Base-by-base conservation (phyloP, 1,284 basidiomycete genomes). In the Ceratorhiza oryzae-sativae region DNA sequence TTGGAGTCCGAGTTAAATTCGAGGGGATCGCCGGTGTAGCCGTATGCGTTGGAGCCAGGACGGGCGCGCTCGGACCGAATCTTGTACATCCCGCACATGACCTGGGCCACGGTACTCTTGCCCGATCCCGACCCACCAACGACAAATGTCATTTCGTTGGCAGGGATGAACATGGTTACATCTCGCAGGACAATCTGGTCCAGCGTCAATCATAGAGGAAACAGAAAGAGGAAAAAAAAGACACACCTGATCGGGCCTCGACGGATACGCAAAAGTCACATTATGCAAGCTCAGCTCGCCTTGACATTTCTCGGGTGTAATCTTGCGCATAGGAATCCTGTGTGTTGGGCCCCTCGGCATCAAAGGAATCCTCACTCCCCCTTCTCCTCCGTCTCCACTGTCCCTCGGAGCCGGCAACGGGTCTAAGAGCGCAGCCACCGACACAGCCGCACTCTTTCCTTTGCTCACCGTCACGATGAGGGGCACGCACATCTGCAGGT, bases 101-200 rank as follows among this genome's bases (percentile, higher is more conserved):
- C 85, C 72, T 90, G 87, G 0, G 92, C 93, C 73, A 98, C 85
- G 0, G 95, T 98, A n/a, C 90, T 92, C 82, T 99, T 98, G 46
- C 96, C 95, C 0, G 90, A 92, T 1, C 96, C 95, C 1, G 92
- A 94, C 1, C 90, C 88, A 59, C 96, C 97, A 68, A 98, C 93
- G 76, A 98, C 90, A 81, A 95, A 98, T 0, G 96, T 97, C 23
- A 86, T 93, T 80, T 98, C 95, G 45, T 86, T 83, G 0, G 93
- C 87, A 0, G 95, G 92, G 58, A 99, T 86, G 84, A 83, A 85
- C 68, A 88, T 79, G 1, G 80, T 80, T 49, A 86, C 82, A 74
- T 84, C 78, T 8, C 79, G 72, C 3, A 87, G 78, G 3, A 83
- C 83, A 70, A 77, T 85, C 84, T 23, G 80, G 1, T 51, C n/a